Conservation (phyloP, 2,329 filamentous ascomycete genomes). For the Talaromyces piceae region DNA sequence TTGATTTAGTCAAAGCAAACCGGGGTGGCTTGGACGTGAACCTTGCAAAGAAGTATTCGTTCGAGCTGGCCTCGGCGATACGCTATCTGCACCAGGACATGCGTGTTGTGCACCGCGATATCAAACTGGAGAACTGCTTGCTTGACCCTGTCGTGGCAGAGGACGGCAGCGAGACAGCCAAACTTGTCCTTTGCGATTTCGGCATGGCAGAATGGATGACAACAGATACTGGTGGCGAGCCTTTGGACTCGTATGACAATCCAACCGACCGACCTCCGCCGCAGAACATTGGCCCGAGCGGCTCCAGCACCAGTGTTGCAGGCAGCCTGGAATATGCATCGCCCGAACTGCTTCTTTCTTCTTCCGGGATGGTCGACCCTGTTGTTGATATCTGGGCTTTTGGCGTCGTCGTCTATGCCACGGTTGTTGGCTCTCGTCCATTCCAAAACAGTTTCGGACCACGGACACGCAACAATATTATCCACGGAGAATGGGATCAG, state of each 20-base stretch:
- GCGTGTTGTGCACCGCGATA: conserved; percentile 58
- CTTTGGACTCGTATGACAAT: conserved; percentile 43
- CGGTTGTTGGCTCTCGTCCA: conserved; percentile 54
- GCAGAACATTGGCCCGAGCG: conserved; percentile 47
- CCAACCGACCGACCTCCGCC: conserved; percentile 41
- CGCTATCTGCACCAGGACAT: conserved; percentile 63
- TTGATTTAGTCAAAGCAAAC: conserved; percentile 53
- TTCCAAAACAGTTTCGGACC: conserved; percentile 55
- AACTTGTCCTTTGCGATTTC: conserved; percentile 59
- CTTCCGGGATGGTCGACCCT: conserved; percentile 36
- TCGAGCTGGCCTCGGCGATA: conserved; percentile 57
- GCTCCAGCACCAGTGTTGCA: conserved; percentile 50
- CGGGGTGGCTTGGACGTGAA: conserved; percentile 45
- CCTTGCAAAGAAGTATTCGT: conserved; percentile 53
- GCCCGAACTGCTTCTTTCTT: conserved; percentile 39
- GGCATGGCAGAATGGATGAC: conserved; percentile 62
- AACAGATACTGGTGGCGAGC: conserved; percentile 46
- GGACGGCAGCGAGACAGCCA: conserved; percentile 45
- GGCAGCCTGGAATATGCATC: conserved; percentile 53
- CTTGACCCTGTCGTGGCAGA: conserved; percentile 47
- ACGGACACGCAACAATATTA: conserved; percentile 52
- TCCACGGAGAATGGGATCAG: conserved; percentile 52
- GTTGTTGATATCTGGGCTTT: conserved; percentile 62
- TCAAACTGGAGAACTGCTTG: conserved; percentile 63
- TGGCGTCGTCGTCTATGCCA: conserved; percentile 55